Evolutionary conservation across 192 early-diverging fungal genomes (phyloP).

Genomic region (Gryganskiella cystojenkinii): DNA sequence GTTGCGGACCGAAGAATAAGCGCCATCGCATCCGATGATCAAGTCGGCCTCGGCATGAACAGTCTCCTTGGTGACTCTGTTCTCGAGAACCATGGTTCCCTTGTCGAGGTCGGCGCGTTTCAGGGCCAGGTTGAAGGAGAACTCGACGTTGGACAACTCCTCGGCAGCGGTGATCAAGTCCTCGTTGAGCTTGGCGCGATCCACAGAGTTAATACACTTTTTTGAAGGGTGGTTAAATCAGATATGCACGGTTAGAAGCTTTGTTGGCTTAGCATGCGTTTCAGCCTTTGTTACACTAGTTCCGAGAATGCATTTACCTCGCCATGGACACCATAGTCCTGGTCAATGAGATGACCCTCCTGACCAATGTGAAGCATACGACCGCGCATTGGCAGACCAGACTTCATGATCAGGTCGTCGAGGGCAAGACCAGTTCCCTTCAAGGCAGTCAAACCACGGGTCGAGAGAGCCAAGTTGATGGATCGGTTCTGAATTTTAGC

Average conservation of each 20-base stretch:
- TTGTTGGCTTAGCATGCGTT: no score
- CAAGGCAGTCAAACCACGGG: conserved; percentile 87
- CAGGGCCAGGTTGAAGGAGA: conserved; percentile 84
- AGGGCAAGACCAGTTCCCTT: conserved; percentile 73
- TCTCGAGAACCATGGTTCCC: conserved; percentile 63
- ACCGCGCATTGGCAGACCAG: conserved; percentile 90
- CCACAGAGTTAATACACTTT: conserved; percentile 94
- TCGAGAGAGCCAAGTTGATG: conserved; percentile 94
- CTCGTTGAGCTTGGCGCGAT: conserved; percentile 85
- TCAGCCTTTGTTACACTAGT: background rate
- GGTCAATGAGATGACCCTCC: conserved; percentile 75
- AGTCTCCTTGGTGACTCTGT: conserved; percentile 53
- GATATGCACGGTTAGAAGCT: no score
- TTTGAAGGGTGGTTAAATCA: no score
- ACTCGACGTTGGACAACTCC: conserved; percentile 68
- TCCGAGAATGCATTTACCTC: conserved; percentile 62
- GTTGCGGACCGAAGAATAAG: conserved; percentile 81
- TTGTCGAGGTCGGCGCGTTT: conserved; percentile 76
- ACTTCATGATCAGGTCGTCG: conserved; percentile 71
- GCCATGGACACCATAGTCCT: conserved; percentile 89
- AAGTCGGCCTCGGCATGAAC: conserved; percentile 71
- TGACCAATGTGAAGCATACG: conserved; percentile 87
- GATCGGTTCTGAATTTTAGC: conserved; percentile 72
- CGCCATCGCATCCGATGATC: conserved; percentile 92
- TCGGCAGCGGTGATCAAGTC: conserved; percentile 82